Percentiles rank a stretch among this genome's conserved stretches.
Conservation (phyloP, 257 asterid species). For the Solanum chilense region DNA sequence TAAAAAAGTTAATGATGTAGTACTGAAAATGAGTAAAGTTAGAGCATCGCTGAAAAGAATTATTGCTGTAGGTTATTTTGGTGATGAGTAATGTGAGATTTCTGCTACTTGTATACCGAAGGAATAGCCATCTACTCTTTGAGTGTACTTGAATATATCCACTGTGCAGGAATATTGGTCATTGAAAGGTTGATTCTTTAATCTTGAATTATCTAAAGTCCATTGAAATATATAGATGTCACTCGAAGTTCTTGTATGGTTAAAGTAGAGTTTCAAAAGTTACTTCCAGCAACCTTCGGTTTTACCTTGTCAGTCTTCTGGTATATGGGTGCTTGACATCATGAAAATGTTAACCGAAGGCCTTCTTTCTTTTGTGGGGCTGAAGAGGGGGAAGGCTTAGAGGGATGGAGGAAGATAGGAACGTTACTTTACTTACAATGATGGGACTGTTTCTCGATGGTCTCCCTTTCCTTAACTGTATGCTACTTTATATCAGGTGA, state of each 20-base stretch:
- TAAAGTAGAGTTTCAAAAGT: neutral
- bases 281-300: neutral
- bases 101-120: neutral
- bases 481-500: neutral
- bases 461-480: neutral
- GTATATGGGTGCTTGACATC: neutral
- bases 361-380: neutral
- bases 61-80: neutral
- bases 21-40: neutral
- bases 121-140: neutral
- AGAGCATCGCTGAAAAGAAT: neutral
- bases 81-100: neutral
- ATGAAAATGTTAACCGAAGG: neutral
- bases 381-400: neutral
- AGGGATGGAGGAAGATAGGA: neutral
- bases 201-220: neutral
- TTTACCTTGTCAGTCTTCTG: neutral
- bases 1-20: neutral
- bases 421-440: neutral
- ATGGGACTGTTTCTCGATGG: neutral
- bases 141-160: neutral
- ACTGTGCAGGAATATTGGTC: neutral
- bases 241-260: neutral
- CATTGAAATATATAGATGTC: neutral
- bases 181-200: neutral